phyloP scores from a whole-genome alignment of 2,329 filamentous ascomycete species.

The Talaromyces rugulosus region DNA sequence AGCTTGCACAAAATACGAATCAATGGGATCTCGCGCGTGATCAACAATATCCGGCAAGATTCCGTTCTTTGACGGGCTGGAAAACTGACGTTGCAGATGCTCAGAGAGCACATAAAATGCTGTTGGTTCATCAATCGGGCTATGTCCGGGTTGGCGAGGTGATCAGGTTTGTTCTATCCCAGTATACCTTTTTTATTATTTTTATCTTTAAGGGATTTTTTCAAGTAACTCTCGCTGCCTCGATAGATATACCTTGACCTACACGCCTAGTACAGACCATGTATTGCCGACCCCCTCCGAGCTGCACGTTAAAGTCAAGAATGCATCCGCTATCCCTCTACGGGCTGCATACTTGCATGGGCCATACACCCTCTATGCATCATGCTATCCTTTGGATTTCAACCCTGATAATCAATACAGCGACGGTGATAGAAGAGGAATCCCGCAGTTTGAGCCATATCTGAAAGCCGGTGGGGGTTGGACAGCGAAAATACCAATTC shows the following conservation, averaged over 20 bases:
- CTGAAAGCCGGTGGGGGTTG: slow-evolving; percentile 90
- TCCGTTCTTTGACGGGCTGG: slow-evolving; percentile 34
- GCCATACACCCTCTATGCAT: slow-evolving; percentile 84
- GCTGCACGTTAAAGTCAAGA: slow-evolving; percentile 83
- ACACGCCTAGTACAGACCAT: slow-evolving; percentile 81
- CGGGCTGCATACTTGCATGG: slow-evolving; percentile 95
- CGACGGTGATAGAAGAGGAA: slow-evolving; percentile 64
- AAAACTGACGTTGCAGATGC: slow-evolving; percentile 19
- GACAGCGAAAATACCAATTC: slow-evolving; percentile 74
- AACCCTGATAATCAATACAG: slow-evolving; percentile 76
- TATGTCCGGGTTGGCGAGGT: slow-evolving; percentile 93
- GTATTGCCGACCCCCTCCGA: slow-evolving; percentile 80
- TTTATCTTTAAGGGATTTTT: neutral
- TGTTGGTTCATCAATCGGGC: slow-evolving; percentile 85
- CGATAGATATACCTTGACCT: slow-evolving; percentile 72
- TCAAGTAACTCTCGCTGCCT: neutral
- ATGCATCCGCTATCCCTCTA: slow-evolving; percentile 83
- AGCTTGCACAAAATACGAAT: slow-evolving; percentile 36
- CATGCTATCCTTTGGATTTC: slow-evolving; percentile 79
- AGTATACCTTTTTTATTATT: neutral
- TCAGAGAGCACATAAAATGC: slow-evolving; percentile 54
- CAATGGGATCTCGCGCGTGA: slow-evolving; percentile 18
- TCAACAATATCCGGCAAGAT: slow-evolving; percentile 22
- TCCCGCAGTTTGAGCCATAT: slow-evolving; percentile 92
- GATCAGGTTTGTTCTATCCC: slow-evolving; percentile 60